Conservation (phyloP, 1,284 basidiomycete genomes). For the Baeospora myosura region DNA sequence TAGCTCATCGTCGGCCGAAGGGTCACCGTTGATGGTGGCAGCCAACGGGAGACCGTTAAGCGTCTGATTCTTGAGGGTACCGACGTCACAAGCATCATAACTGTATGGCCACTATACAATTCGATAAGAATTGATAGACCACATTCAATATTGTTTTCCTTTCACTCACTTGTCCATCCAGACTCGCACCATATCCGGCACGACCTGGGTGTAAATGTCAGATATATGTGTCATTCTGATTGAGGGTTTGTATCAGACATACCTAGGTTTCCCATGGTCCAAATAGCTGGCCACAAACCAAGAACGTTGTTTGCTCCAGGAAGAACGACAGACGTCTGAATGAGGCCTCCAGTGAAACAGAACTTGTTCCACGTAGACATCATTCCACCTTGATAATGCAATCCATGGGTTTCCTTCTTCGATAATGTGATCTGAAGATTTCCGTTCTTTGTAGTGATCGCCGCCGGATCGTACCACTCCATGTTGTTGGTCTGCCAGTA, state of each 20-base stretch:
- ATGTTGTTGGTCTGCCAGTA: constrained; percentile 10
- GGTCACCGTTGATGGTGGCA: constrained; percentile 43
- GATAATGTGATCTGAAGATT: constrained; percentile 9
- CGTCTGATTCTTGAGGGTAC: constrained; percentile 45
- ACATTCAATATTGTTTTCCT: constrained; percentile 34
- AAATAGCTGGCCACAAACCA: constrained; percentile 6
- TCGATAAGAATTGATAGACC: not conserved
- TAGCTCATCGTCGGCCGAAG: constrained; percentile 26
- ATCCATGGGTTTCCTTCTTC: constrained; percentile 5
- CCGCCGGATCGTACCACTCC: constrained; percentile 14
- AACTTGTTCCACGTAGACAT: constrained; percentile 39
- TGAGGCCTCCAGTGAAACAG: constrained; percentile 46
- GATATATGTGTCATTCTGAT: not conserved
- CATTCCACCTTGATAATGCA: constrained; percentile 10
- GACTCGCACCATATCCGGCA: constrained; percentile 40
- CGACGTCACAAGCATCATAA: constrained; percentile 47
- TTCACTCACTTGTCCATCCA: constrained; percentile 50
- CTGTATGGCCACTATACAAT: constrained; percentile 27
- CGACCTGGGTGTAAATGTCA: constrained; percentile 29
- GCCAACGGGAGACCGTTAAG: constrained; percentile 31
- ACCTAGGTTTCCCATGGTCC: constrained; percentile 6
- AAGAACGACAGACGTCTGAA: constrained; percentile 24
- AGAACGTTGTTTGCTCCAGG: constrained; percentile 9
- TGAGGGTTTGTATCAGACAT: not conserved
- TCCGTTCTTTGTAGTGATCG: constrained; percentile 12